Percentiles rank a stretch among this genome's conserved stretches.
phyloP scores from a whole-genome alignment of 768 basidiomycete species.

The Calocybe indica region DNA sequence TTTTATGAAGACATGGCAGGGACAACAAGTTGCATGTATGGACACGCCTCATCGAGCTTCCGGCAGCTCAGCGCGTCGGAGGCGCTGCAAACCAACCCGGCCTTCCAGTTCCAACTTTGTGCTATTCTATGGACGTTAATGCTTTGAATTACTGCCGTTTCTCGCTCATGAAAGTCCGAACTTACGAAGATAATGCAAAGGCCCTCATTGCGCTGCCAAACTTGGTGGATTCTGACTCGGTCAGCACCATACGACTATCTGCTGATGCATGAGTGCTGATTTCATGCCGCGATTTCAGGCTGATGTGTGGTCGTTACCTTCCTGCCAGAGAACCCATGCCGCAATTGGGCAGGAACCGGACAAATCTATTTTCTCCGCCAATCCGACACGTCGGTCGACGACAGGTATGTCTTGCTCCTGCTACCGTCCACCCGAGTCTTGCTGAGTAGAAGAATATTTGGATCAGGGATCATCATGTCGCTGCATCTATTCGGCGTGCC shows the following conservation, averaged over 20 bases:
- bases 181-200: constrained; percentile 7
- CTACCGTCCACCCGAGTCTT: not conserved
- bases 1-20: constrained; percentile 58
- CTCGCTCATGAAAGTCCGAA: constrained; percentile 42
- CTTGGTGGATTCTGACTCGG: constrained; percentile 81
- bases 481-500: constrained; percentile 53
- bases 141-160: constrained; percentile 93
- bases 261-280: not conserved
- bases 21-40: constrained; percentile 86
- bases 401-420: constrained; percentile 36
- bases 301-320: constrained; percentile 82
- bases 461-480: constrained; percentile 83
- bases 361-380: constrained; percentile 28
- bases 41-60: constrained; percentile 42
- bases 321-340: constrained; percentile 67
- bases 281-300: constrained; percentile 40
- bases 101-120: constrained; percentile 42
- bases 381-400: constrained; percentile 46
- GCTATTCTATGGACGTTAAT: constrained; percentile 82
- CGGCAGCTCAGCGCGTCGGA: constrained; percentile 38
- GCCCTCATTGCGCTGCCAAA: constrained; percentile 82
- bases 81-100: constrained; percentile 52
- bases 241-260: constrained; percentile 22
- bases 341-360: constrained; percentile 64
- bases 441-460: not conserved